Conservation (phyloP, 2,329 filamentous ascomycete species). For the Trichoderma koningii region DNA sequence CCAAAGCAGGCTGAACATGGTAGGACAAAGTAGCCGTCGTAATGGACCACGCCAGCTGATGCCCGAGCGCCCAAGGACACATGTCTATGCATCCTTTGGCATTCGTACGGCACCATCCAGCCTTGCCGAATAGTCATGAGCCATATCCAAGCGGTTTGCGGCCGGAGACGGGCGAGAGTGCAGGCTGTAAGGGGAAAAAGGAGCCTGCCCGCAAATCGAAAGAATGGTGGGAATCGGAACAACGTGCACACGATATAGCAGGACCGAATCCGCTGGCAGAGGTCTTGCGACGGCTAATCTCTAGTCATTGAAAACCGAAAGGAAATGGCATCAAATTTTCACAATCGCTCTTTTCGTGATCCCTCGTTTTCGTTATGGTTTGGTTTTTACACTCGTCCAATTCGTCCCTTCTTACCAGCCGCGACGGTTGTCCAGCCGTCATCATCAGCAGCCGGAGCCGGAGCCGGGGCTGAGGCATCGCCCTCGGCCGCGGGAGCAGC, state of each 20-base stretch:
- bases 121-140: constrained; percentile 9
- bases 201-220: constrained; percentile 8
- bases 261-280: constrained; percentile 31
- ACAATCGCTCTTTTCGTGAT: constrained; percentile 36
- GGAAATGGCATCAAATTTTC: constrained; percentile 41
- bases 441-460: constrained; percentile 54
- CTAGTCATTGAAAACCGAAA: constrained; percentile 41
- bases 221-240: constrained; percentile 19
- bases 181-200: background rate
- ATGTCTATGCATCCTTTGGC: background rate
- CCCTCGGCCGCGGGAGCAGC: constrained; percentile 38
- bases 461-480: constrained; percentile 48
- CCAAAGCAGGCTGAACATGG: background rate
- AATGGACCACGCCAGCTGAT: background rate
- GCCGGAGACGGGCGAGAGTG: constrained; percentile 14
- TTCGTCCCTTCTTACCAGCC: constrained; percentile 42
- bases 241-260: constrained; percentile 25
- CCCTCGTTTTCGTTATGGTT: background rate
- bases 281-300: constrained; percentile 39
- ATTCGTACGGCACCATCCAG: constrained; percentile 3
- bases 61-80: background rate
- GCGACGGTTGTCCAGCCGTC: constrained; percentile 66
- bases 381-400: constrained; percentile 38
- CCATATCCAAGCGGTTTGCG: constrained; percentile 27
- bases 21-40: constrained; percentile 5